phyloP scores from a whole-genome alignment of 2,329 filamentous ascomycete species.

The Chalara sp. region DNA sequence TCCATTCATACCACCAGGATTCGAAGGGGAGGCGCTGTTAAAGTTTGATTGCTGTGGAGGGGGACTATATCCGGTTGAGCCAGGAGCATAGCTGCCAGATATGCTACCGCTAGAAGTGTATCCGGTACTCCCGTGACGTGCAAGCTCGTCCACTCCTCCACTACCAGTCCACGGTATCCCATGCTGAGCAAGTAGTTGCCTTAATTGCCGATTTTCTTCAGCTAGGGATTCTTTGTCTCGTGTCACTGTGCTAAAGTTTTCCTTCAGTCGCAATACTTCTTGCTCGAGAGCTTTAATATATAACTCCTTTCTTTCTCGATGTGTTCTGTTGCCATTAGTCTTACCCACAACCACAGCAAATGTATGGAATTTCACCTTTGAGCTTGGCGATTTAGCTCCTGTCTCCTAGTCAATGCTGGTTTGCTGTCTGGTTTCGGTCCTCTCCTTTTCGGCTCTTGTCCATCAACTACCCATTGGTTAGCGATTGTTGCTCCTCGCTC shows the following conservation, averaged over 20 bases:
- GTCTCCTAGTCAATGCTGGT: constrained; percentile 82
- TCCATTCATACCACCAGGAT: constrained; percentile 8
- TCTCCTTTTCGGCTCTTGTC: constrained; percentile 77
- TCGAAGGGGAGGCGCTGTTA: constrained; percentile 11
- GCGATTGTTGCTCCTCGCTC: background rate
- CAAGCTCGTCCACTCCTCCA: constrained; percentile 24
- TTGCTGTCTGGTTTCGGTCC: constrained; percentile 97
- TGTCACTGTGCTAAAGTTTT: constrained; percentile 67
- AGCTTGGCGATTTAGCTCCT: constrained; percentile 91
- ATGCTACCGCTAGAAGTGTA: constrained; percentile 50
- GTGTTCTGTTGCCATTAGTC: constrained; percentile 56
- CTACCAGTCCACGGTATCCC: constrained; percentile 36
- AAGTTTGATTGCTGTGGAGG: constrained; percentile 15
- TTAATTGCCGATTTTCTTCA: constrained; percentile 75
- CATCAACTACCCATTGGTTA: constrained; percentile 47
- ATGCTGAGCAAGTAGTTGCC: constrained; percentile 45
- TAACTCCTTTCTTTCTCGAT: constrained; percentile 91
- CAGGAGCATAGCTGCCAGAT: constrained; percentile 53
- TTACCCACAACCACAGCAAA: too few species aligned
- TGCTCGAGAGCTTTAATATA: constrained; percentile 94
- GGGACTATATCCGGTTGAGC: constrained; percentile 30
- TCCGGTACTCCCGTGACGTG: constrained; percentile 39
- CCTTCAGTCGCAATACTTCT: constrained; percentile 82
- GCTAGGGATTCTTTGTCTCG: constrained; percentile 70
- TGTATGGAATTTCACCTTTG: constrained; percentile 60